Evolutionary conservation across 805 yeast genomes (phyloP), one percentile per base, ranked within the genome.

Genomic region (Ogataea zsoltii): DNA sequence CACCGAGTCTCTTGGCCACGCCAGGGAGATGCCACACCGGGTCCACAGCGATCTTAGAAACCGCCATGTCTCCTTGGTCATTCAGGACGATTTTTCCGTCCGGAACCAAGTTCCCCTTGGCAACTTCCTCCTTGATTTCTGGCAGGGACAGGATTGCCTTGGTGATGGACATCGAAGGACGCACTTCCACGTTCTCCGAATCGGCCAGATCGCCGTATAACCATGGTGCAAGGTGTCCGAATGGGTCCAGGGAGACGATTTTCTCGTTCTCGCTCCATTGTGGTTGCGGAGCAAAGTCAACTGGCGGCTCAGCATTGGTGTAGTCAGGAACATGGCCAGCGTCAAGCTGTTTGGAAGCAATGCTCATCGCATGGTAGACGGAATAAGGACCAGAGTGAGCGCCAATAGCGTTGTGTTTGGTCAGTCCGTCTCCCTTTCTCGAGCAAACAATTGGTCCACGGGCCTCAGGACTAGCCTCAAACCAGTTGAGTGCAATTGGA

Each of bases 11-110:
- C 59, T 77, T 70, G 21, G 87, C 88, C 47, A 82, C 83, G 21
- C 85, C 85, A 2, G 88, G 88, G 46, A 82, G 68, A 55, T 79
- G 75, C 87, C 88, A 82, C 32, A 82, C 86, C 14, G 87, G 87
- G 56, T 82, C 88, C 33, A 80, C 80, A 3, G 88, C 88, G 47
- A 82, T 71, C 58, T 82, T 82, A 28, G 84, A 75, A 32, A 79
- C 82, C 29, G 76, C 77, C 58, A 82, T 65, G 52, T 82, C 87
- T 54, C 88, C 88, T 47, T 74, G 64, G 29, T 70, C 66, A 63
- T 82, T 82, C 49, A 80, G 65, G 25, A 82, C 86, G 51, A 82
- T 63, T 31, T 77, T 68, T 45, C 86, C 86, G 58, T 82, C 88
- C 25, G 83, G 82, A 44, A 62, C 53, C 38, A 82, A 57, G 42